Evolutionary conservation across 2,329 filamentous ascomycete genomes (phyloP).

Genomic region (Corinectria fuckeliana): DNA sequence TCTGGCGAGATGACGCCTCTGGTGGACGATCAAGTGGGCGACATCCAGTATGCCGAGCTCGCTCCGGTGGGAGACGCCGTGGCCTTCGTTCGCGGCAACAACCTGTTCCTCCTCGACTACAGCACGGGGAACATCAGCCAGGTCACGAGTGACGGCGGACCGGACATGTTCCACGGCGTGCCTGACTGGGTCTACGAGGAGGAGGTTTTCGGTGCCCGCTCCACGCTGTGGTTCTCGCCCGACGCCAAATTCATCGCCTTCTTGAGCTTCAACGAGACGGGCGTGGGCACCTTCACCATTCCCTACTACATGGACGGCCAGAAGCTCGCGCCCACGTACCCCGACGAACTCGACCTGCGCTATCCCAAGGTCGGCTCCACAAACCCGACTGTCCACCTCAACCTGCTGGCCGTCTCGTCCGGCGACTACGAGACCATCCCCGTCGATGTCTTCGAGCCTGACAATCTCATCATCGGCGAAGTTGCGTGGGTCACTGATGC

Average conservation of each 20-base stretch:
- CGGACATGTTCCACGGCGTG: conserved; percentile 68
- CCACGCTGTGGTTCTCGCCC: conserved; percentile 89
- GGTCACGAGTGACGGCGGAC: conserved; percentile 65
- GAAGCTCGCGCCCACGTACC: conserved; percentile 65
- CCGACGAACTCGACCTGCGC: conserved; percentile 65
- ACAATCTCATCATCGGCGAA: conserved; percentile 71
- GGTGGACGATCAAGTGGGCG: conserved; percentile 63
- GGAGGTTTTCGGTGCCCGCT: conserved; percentile 68
- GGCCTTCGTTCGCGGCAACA: conserved; percentile 71
- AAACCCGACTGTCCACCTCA: conserved; percentile 69
- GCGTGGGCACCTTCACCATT: conserved; percentile 69
- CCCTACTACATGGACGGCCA: conserved; percentile 70
- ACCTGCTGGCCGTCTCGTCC: conserved; percentile 60
- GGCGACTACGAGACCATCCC: conserved; percentile 53
- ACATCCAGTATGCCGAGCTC: conserved; percentile 72
- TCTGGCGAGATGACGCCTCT: conserved; percentile 61
- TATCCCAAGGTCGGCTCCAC: conserved; percentile 74
- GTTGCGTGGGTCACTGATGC: conserved; percentile 70
- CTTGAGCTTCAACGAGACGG: conserved; percentile 83
- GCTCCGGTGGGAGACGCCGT: conserved; percentile 64
- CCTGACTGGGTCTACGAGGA: conserved; percentile 86
- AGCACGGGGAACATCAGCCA: conserved; percentile 58
- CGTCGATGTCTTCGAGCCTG: conserved; percentile 62
- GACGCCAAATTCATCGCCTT: conserved; percentile 89
- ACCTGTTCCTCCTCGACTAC: conserved; percentile 59